Conservation (phyloP, 345 rosid genomes). For the Hibiscus trionum region DNA sequence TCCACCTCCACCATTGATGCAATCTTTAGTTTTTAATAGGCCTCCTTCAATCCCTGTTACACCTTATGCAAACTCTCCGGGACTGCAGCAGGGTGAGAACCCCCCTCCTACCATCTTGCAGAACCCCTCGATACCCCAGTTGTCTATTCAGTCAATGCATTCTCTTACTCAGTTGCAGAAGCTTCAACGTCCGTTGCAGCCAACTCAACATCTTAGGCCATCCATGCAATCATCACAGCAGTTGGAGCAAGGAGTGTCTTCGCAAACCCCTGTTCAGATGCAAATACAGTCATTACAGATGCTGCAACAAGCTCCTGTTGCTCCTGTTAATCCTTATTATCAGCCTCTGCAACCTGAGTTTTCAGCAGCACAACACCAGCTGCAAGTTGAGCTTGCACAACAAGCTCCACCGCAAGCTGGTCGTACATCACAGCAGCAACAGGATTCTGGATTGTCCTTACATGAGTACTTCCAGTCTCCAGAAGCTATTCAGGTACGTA, state of each 20-base stretch:
- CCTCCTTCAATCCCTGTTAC: constrained; percentile 50
- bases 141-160: constrained; percentile 52
- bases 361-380: constrained; percentile 55
- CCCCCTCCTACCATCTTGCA: constrained; percentile 39
- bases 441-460: constrained; percentile 76
- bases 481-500: constrained; percentile 80
- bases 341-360: constrained; percentile 67
- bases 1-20: constrained; percentile 57
- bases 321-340: constrained; percentile 46
- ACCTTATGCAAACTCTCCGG: constrained; percentile 45
- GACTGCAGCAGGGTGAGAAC: constrained; percentile 61
- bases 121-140: constrained; percentile 42
- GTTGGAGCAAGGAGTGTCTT: constrained; percentile 52
- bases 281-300: constrained; percentile 61
- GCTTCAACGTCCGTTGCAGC: constrained; percentile 75
- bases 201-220: constrained; percentile 78
- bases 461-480: constrained; percentile 88
- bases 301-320: constrained; percentile 60
- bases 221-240: constrained; percentile 50
- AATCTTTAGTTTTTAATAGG: constrained; percentile 56
- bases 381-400: constrained; percentile 45
- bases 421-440: constrained; percentile 49
- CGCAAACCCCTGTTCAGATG: constrained; percentile 55
- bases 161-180: constrained; percentile 58
- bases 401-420: constrained; percentile 51